These are phyloP conservation scores for Exophiala oligosperma DNA, from an alignment of 2,329 filamentous ascomycete genomes.

Conservation along the genomic window DNA sequence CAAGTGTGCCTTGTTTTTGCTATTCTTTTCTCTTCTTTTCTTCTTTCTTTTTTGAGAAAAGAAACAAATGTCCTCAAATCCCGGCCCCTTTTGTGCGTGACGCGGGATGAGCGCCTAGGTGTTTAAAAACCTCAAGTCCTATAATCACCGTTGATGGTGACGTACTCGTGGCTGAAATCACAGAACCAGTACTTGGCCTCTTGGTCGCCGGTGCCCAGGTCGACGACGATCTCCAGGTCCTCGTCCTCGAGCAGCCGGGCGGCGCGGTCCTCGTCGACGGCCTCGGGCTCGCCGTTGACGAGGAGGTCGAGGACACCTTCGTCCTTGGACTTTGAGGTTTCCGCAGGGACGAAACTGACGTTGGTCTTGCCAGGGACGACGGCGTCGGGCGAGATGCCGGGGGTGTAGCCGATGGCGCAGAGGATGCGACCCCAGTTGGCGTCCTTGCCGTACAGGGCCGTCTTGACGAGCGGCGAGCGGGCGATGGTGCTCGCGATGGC, in stretches of 20 bases:
- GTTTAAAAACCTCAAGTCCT: conserved; percentile 47
- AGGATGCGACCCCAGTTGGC: conserved; percentile 98
- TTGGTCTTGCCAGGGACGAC: conserved; percentile 58
- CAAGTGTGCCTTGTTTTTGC: no score
- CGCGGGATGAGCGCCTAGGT: background rate
- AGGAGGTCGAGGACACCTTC: conserved; percentile 54
- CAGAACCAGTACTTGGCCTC: conserved; percentile 66
- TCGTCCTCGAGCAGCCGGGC: conserved; percentile 61
- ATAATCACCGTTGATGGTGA: conserved; percentile 69
- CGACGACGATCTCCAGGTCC: conserved; percentile 62
- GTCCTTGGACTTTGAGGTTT: conserved; percentile 47
- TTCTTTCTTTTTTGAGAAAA: no score
- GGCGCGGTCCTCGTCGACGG: conserved; percentile 61
- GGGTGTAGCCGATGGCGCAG: conserved; percentile 81
- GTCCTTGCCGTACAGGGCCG: conserved; percentile 92
- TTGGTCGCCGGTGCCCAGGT: conserved; percentile 52
- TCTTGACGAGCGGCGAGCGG: conserved; percentile 91
- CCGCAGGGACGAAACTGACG: conserved; percentile 61
- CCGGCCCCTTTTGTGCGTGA: no score
- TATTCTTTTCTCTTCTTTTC: no score
- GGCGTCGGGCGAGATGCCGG: conserved; percentile 31
- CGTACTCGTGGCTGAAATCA: conserved; percentile 69
- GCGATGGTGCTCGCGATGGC: conserved; percentile 86
- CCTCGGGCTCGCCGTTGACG: conserved; percentile 62
- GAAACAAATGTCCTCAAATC: background rate